Percentiles rank a stretch among this genome's conserved stretches.
Evolutionary conservation across 495 filamentous ascomycete species (phyloP).

Genomic region (Podospora didyma): DNA sequence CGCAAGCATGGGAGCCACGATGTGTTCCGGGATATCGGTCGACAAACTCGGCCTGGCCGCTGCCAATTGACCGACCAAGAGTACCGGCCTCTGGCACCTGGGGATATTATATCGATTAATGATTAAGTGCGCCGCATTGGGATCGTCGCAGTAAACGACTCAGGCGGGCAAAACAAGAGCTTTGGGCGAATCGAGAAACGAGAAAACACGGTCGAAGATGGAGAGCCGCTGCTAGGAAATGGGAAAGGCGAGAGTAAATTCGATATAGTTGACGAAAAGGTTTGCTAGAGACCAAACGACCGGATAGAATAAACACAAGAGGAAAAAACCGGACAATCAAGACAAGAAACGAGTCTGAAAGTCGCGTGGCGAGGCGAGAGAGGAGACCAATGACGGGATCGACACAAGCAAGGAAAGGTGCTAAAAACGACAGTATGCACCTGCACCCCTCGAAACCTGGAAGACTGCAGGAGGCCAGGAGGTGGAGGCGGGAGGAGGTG

Average conservation of each 20-base stretch:
- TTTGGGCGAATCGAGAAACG: neutral
- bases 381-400: neutral
- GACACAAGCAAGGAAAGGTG: neutral
- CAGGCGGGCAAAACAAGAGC: neutral
- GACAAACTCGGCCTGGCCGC: neutral
- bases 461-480: slow-evolving; percentile 3
- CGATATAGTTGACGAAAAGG: neutral
- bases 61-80: slow-evolving; percentile 20
- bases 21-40: neutral
- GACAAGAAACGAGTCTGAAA: neutral
- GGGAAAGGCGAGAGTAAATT: neutral
- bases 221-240: too few relatives aligned
- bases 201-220: neutral
- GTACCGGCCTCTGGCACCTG: slow-evolving; percentile 33
- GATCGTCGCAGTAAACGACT: slow-evolving; percentile 5
- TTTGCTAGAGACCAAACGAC: neutral
- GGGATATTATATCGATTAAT: slow-evolving; percentile 30
- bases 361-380: neutral
- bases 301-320: neutral
- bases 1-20: slow-evolving; percentile 9
- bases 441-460: neutral
- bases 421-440: neutral
- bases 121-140: slow-evolving; percentile 36
- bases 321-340: neutral
- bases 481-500: neutral